phyloP scores from a whole-genome alignment of 306 rosid genomes.

The Morella rubra region DNA sequence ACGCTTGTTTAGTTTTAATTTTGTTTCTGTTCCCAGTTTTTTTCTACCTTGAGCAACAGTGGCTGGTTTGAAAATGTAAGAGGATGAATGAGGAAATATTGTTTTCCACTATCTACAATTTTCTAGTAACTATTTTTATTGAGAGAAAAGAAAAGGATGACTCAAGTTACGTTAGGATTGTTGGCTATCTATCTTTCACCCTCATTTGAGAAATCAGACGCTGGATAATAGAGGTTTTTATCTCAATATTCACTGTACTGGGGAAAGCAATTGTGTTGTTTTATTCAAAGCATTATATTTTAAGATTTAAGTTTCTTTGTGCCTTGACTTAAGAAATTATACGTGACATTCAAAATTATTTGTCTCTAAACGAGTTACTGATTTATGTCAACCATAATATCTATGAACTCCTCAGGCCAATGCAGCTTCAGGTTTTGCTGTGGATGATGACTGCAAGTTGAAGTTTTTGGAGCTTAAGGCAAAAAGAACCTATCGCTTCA shows the following conservation, averaged over 20 bases:
- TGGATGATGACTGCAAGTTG: constrained; percentile 76
- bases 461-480: constrained; percentile 81
- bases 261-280: not conserved
- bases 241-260: not conserved
- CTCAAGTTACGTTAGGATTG: not conserved
- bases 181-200: too few relatives aligned
- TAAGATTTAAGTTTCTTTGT: too few relatives aligned
- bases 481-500: constrained; percentile 69
- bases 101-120: not conserved
- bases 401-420: constrained; percentile 54
- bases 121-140: not conserved
- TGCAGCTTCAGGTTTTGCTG: constrained; percentile 82
- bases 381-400: not conserved
- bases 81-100: not conserved
- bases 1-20: not conserved
- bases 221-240: not conserved
- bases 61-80: not conserved
- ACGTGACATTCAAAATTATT: too few relatives aligned
- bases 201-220: too few relatives aligned
- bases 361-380: too few relatives aligned
- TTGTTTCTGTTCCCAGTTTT: not conserved
- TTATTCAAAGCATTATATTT: not conserved
- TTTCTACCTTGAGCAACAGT: not conserved
- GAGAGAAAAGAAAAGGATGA: too few relatives aligned
- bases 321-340: too few relatives aligned